Conservation (phyloP, 306 rosid genomes). For the Senna tora region DNA sequence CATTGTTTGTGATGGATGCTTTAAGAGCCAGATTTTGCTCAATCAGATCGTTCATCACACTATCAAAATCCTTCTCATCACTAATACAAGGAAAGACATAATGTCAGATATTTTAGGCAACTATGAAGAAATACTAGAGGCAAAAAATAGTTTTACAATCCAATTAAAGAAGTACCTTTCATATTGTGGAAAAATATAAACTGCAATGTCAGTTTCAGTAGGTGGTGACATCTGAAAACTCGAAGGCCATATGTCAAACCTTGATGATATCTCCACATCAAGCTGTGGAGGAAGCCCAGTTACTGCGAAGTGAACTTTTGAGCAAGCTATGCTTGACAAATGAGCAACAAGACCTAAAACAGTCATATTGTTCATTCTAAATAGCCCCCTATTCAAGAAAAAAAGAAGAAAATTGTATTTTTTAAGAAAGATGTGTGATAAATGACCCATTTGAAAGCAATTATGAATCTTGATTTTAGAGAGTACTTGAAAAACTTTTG, state of each 20-base stretch:
- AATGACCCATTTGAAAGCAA: too few relatives aligned
- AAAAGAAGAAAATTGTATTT: not conserved
- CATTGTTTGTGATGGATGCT: not conserved
- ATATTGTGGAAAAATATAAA: conserved; percentile 38
- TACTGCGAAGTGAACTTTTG: conserved; percentile 26
- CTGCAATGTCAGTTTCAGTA: conserved; percentile 26
- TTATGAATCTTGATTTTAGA: too few relatives aligned
- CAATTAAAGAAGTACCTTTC: conserved; percentile 38
- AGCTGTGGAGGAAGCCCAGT: conserved; percentile 19
- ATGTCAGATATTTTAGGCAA: conserved; percentile 1
- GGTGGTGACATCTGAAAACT: conserved; percentile 36
- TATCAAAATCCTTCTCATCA: conserved; percentile 39
- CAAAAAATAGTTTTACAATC: conserved; percentile 22
- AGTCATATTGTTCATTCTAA: conserved; percentile 20
- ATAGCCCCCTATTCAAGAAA: conserved; percentile 31
- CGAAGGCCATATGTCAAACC: conserved; percentile 35
- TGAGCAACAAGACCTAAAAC: conserved; percentile 31
- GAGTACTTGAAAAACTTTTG: not conserved
- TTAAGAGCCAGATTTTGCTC: conserved; percentile 35
- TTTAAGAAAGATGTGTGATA: not conserved
- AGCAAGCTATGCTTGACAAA: conserved; percentile 37
- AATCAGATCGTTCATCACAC: conserved; percentile 26
- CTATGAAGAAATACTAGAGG: conserved; percentile 1
- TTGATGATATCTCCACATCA: conserved; percentile 26
- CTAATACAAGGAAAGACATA: conserved; percentile 19